Percentiles rank a stretch among this genome's conserved stretches.
phyloP scores from a whole-genome alignment of 2,329 filamentous ascomycete genomes.

The Achaetomium macrosporum region DNA sequence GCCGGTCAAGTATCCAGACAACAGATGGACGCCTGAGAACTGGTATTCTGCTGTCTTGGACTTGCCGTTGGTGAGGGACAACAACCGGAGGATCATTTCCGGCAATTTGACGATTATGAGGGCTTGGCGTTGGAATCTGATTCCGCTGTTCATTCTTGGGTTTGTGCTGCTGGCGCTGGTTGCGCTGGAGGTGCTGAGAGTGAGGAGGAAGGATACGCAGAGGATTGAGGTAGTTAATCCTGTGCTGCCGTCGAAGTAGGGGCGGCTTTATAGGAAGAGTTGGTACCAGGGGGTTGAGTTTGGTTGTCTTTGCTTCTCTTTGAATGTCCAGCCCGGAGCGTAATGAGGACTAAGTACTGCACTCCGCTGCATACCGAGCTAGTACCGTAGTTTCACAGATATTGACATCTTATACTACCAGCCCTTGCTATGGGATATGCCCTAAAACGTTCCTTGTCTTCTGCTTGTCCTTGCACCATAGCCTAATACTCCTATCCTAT shows the following conservation, averaged over 20 bases:
- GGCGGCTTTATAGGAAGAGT: neutral
- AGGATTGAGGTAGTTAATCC: constrained; percentile 3
- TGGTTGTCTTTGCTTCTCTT: too few relatives aligned
- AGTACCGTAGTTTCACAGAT: too few relatives aligned
- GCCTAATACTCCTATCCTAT: too few relatives aligned
- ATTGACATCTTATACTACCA: too few relatives aligned
- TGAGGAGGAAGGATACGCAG: constrained; percentile 4
- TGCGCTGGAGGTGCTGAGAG: constrained; percentile 8
- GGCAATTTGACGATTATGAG: constrained; percentile 28
- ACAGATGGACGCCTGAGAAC: constrained; percentile 35
- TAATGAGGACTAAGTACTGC: too few relatives aligned
- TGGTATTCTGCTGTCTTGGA: constrained; percentile 34
- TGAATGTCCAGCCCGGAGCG: too few relatives aligned
- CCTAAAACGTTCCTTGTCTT: too few relatives aligned
- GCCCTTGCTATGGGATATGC: too few relatives aligned
- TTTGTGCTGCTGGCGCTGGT: constrained; percentile 13
- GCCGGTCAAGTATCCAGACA: constrained; percentile 26
- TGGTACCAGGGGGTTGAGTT: too few relatives aligned
- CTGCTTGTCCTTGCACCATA: too few relatives aligned
- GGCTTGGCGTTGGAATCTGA: constrained; percentile 35
- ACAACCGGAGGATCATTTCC: constrained; percentile 23
- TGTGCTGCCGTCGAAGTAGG: neutral
- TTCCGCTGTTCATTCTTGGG: constrained; percentile 25
- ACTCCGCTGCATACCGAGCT: too few relatives aligned
- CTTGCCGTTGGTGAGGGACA: constrained; percentile 27